phyloP scores from a whole-genome alignment of 495 filamentous ascomycete genomes.

The Extremus antarcticus region DNA sequence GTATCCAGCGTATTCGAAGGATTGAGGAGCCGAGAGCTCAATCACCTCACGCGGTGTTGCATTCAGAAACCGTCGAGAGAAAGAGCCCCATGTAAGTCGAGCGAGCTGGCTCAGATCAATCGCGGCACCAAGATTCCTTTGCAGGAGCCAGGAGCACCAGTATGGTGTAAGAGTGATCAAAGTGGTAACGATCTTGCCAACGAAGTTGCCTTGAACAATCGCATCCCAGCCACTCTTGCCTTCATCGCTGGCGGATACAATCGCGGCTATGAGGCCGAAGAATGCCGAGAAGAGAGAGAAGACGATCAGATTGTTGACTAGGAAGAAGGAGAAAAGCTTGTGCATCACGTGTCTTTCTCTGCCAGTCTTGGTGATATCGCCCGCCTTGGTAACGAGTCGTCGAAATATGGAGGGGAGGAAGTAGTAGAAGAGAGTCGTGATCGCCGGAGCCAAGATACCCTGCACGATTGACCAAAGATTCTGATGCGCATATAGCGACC shows the following conservation, averaged over 20 bases:
- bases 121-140: slow-evolving; percentile 83
- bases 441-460: slow-evolving; percentile 83
- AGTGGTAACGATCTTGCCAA: slow-evolving; percentile 49
- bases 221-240: slow-evolving; percentile 54
- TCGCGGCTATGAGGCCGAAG: slow-evolving; percentile 57
- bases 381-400: slow-evolving; percentile 62
- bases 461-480: slow-evolving; percentile 77
- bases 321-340: slow-evolving; percentile 91
- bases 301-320: slow-evolving; percentile 92
- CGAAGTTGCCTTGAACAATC: slow-evolving; percentile 51
- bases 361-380: slow-evolving; percentile 82
- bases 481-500: slow-evolving; percentile 47
- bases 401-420: slow-evolving; percentile 86
- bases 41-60: slow-evolving; percentile 91
- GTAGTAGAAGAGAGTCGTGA: slow-evolving; percentile 82
- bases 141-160: slow-evolving; percentile 87
- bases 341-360: slow-evolving; percentile 85
- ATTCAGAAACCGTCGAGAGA: slow-evolving; percentile 67
- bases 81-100: slow-evolving; percentile 66
- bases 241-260: slow-evolving; percentile 45
- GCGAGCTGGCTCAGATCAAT: slow-evolving; percentile 81
- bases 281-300: slow-evolving; percentile 80
- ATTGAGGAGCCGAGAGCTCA: slow-evolving; percentile 80
- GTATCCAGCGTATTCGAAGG: slow-evolving; percentile 92
- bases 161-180: slow-evolving; percentile 75